phyloP scores from a whole-genome alignment of 1,284 basidiomycete species.

The Cutaneotrichosporon spelunceum region DNA sequence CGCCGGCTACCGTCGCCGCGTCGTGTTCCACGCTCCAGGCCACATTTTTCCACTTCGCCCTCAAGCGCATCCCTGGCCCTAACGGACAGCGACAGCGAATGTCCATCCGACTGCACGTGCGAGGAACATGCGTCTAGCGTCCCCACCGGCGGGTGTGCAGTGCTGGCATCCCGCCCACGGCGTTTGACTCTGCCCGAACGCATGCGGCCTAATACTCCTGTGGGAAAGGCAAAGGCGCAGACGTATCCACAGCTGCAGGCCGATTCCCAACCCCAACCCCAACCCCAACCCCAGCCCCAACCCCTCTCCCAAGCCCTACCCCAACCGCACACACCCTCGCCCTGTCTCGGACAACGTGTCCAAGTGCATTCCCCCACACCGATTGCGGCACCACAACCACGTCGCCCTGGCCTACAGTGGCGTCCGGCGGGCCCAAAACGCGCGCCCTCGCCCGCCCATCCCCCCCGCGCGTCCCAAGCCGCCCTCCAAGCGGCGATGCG shows the following conservation, averaged over 20 bases:
- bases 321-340: too few relatives aligned
- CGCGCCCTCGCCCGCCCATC: not conserved
- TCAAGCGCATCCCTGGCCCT: not conserved
- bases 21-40: not conserved
- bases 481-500: not conserved
- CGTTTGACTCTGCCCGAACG: not conserved
- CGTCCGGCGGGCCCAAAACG: not conserved
- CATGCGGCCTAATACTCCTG: not conserved
- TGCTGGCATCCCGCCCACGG: not conserved
- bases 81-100: not conserved
- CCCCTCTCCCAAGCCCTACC: not conserved
- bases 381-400: not conserved
- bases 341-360: too few relatives aligned
- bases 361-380: not conserved
- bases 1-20: not conserved
- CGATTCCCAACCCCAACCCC: not conserved
- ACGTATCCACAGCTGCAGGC: not conserved
- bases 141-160: not conserved
- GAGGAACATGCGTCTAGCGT: not conserved
- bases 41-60: slow-evolving; percentile 13
- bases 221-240: not conserved
- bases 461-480: not conserved
- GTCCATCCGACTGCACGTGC: not conserved
- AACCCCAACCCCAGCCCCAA: not conserved
- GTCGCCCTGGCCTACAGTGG: not conserved